Evolutionary conservation across 768 basidiomycete species (phyloP), one percentile per base, ranked within the genome.

Genomic region (Agrocybe chaxingu): DNA sequence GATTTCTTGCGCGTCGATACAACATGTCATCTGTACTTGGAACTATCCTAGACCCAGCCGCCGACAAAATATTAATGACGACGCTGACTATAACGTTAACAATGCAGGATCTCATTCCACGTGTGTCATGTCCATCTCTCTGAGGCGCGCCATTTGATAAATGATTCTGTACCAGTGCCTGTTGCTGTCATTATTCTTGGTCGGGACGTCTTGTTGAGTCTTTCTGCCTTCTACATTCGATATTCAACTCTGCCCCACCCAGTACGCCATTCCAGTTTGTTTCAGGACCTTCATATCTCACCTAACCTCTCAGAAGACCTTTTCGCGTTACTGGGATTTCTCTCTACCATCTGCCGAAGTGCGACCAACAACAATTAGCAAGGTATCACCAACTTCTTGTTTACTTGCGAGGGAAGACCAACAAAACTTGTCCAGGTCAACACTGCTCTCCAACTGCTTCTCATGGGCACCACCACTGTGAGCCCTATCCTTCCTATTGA

Each of bases 331-430:
- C 69, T 99, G 95, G 91, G 91, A 98, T 64, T 92, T 97, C 55
- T 89, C 90, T 8, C 83, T 97, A 45, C 93, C 97, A 1, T 96
- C 94, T 1, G 96, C 93, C 1, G 95, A 97, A 68, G 93, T 98
- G 9, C 82, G 82, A 30, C 96, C 96, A 0, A 98, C 97, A 8
- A 69, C 68, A n/a, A 94, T 99, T 45, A 96, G 92, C 75, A 98
- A 96, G 76, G 91, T 88, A 36, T 10, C 12, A 29, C 42, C 12
- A 12, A 8, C 19, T 33, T 12, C 34, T 32, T 18, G 41, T 7
- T 36, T 49, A 32, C 35, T 42, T 13, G 12, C 9, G 39, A 8
- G 24, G 34, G 54, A 8, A 36, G 48, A 24, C 42, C 51, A 45
- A 38, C 41, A 16, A 53, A 12, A 48, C 7, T 38, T 41, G 13